Evolutionary conservation across 805 yeast genomes (phyloP).

Genomic region (Candida broadrunensis): DNA sequence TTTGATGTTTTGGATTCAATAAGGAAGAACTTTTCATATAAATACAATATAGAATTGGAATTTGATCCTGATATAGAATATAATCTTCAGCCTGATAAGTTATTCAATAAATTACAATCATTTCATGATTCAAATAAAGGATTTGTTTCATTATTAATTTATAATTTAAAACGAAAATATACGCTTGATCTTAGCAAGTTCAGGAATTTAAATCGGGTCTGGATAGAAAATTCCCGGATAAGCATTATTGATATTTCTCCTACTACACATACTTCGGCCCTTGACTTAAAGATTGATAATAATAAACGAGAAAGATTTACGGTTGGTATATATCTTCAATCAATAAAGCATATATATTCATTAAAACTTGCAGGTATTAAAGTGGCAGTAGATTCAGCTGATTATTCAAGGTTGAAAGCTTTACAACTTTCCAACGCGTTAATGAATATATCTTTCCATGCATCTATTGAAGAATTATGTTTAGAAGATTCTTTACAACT

Average conservation of each 20-base stretch:
- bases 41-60: constrained; percentile 17
- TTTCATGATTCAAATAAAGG: background rate
- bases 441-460: too few species aligned
- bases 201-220: constrained; percentile 9
- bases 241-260: background rate
- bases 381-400: background rate
- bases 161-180: constrained; percentile 11
- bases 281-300: background rate
- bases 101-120: background rate
- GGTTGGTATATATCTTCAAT: background rate
- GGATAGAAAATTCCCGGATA: constrained; percentile 11
- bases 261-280: background rate
- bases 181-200: constrained; percentile 9
- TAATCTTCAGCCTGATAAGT: constrained; percentile 5
- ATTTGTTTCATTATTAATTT: constrained; percentile 4
- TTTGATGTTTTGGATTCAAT: constrained; percentile 5
- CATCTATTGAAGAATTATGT: background rate
- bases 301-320: background rate
- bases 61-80: constrained; percentile 14
- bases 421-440: background rate
- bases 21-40: background rate
- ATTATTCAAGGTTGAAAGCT: background rate
- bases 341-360: background rate
- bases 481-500: background rate
- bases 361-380: background rate